Percentiles rank a stretch among this genome's conserved stretches.
phyloP scores from a whole-genome alignment of 2,329 filamentous ascomycete genomes.

The Clarireedia paspali region DNA sequence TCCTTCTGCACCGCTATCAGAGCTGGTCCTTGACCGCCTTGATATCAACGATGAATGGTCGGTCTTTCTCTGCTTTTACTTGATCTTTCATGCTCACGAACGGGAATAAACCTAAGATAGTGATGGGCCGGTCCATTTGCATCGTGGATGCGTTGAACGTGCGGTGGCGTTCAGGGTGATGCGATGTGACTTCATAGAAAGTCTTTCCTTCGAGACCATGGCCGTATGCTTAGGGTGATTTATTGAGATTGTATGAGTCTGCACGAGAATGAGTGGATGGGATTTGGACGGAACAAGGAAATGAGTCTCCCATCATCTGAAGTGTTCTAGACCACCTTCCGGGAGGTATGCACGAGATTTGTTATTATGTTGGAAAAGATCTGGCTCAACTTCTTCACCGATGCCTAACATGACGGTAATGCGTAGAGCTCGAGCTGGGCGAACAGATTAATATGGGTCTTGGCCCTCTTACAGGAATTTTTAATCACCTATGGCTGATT shows the following conservation, averaged over 20 bases:
- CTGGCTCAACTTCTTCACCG: neutral
- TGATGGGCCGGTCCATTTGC: conserved; percentile 12
- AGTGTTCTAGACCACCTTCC: neutral
- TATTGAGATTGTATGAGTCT: neutral
- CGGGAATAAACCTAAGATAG: conserved; percentile 14
- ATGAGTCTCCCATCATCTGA: neutral
- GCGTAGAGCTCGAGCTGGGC: neutral
- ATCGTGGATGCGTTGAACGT: conserved; percentile 19
- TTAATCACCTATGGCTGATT: neutral
- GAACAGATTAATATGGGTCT: no score
- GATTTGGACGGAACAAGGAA: neutral
- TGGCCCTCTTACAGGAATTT: neutral
- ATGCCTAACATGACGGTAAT: neutral
- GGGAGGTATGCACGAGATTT: neutral
- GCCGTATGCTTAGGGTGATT: neutral
- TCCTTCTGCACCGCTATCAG: conserved; percentile 25
- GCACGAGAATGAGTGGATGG: neutral
- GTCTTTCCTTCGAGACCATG: conserved; percentile 13
- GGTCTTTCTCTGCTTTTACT: conserved; percentile 4
- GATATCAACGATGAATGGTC: conserved; percentile 22
- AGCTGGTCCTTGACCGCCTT: conserved; percentile 19
- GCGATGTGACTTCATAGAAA: conserved; percentile 18
- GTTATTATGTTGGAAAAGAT: neutral
- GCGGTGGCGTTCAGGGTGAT: conserved; percentile 8
- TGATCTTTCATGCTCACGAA: neutral